Evolutionary conservation across 129 eudicot genomes (phyloP).

Genomic region (Artemisia tridentata): DNA sequence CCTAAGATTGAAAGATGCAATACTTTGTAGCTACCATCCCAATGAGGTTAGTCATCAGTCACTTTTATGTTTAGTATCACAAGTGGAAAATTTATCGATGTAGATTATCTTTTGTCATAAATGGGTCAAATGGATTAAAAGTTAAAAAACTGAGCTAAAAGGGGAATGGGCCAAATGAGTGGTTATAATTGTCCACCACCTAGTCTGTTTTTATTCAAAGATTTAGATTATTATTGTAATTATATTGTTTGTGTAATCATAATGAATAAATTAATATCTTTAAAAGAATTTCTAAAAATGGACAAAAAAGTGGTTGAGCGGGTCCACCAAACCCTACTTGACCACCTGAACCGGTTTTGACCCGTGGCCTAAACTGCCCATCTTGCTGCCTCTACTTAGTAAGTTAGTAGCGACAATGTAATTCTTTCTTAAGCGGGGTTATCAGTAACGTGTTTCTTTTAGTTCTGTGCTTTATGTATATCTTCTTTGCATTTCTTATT

Average conservation of each 20-base stretch:
- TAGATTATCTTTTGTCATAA: not conserved
- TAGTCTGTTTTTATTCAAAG: too few species aligned
- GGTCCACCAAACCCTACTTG: not conserved
- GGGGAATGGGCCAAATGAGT: too few species aligned
- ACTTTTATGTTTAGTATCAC: not conserved
- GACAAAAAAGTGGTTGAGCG: not conserved
- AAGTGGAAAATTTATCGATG: not conserved
- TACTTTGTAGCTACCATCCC: slow-evolving; percentile 72
- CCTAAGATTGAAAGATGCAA: slow-evolving; percentile 58
- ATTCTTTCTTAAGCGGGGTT: not conserved
- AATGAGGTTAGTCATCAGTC: slow-evolving; percentile 52
- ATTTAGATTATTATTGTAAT: not conserved
- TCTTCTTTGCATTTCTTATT: slow-evolving; percentile 6
- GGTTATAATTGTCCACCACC: too few species aligned
- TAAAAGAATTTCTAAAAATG: not conserved
- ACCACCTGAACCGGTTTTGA: not conserved
- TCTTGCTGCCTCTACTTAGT: not conserved
- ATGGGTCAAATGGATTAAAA: not conserved
- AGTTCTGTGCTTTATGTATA: not conserved
- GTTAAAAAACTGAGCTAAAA: not conserved
- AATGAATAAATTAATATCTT: not conserved
- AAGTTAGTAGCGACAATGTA: not conserved
- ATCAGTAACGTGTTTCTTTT: not conserved
- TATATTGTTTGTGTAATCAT: not conserved
- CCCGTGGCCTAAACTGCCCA: not conserved